A percentile compares a stretch with the other conserved stretches of the same genome.
These are phyloP conservation scores for Mortierella sp. DNA, from an alignment of 371 early-diverging fungal genomes.

Conservation along the genomic window DNA sequence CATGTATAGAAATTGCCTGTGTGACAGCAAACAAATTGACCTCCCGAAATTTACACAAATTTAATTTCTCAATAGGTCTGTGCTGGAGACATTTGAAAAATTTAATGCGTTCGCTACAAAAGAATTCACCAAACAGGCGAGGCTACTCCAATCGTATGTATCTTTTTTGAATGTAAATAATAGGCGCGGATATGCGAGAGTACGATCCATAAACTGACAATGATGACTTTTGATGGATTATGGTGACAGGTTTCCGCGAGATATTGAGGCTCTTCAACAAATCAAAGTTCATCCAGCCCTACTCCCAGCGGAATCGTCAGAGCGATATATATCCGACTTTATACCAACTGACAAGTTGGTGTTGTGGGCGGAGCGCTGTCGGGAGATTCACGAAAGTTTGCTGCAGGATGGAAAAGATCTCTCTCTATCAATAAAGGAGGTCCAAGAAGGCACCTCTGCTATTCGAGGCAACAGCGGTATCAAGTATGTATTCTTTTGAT, in stretches of 20 bases:
- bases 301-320: slow-evolving; percentile 32
- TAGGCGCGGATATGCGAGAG: too few relatives aligned
- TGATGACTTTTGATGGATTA: background rate
- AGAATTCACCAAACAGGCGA: slow-evolving; percentile 54
- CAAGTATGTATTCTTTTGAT: slow-evolving; percentile 42
- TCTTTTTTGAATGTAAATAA: background rate
- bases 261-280: slow-evolving; percentile 54
- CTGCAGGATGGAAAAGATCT: slow-evolving; percentile 46
- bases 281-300: slow-evolving; percentile 57
- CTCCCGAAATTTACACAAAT: background rate
- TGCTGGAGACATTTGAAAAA: slow-evolving; percentile 56
- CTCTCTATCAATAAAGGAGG: slow-evolving; percentile 46
- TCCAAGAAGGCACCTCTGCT: slow-evolving; percentile 49
- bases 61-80: slow-evolving; percentile 34
- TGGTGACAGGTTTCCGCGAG: slow-evolving; percentile 48
- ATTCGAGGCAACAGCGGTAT: slow-evolving; percentile 54
- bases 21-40: background rate
- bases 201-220: background rate
- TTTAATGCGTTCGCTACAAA: slow-evolving; percentile 54
- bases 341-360: slow-evolving; percentile 54
- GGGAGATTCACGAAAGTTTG: slow-evolving; percentile 47
- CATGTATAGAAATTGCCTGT: background rate
- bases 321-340: slow-evolving; percentile 51
- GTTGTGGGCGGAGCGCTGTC: slow-evolving; percentile 50
- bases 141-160: slow-evolving; percentile 55